A percentile compares a stretch with the other conserved stretches of the same genome.
Evolutionary conservation across 2,329 filamentous ascomycete species (phyloP).

Genomic region (Cordyceps cicadae): DNA sequence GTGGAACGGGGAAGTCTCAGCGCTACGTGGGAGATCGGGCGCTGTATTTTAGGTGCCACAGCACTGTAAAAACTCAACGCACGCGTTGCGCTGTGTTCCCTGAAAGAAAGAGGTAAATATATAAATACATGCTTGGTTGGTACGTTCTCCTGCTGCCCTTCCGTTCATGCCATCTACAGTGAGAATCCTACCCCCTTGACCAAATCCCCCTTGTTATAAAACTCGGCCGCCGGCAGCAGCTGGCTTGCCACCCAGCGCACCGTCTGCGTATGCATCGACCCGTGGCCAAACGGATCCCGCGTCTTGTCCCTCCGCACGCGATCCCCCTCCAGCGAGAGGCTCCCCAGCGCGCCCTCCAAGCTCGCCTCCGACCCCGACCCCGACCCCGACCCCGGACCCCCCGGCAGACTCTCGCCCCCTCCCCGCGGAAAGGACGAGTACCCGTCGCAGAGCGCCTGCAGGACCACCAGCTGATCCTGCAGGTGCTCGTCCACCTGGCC

Average conservation of each 20-base stretch:
- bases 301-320: slow-evolving; percentile 35
- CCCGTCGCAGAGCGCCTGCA: slow-evolving; percentile 49
- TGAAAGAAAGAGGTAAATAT: no score
- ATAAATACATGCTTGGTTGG: not conserved
- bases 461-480: slow-evolving; percentile 53
- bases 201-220: slow-evolving; percentile 42
- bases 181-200: slow-evolving; percentile 38
- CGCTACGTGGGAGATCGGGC: no score
- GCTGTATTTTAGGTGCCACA: no score
- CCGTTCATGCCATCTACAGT: not conserved
- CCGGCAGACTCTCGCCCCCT: slow-evolving; percentile 15
- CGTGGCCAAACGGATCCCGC: slow-evolving; percentile 45
- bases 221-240: slow-evolving; percentile 39
- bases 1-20: not conserved
- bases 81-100: no score
- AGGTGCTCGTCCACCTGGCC: slow-evolving; percentile 47
- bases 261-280: slow-evolving; percentile 49
- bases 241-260: slow-evolving; percentile 50
- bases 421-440: slow-evolving; percentile 37
- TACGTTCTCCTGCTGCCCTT: not conserved
- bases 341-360: slow-evolving; percentile 21
- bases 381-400: not conserved
- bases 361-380: slow-evolving; percentile 11
- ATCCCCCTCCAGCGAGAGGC: slow-evolving; percentile 20
- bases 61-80: no score